phyloP scores from a whole-genome alignment of 371 early-diverging fungal genomes.

The Zancudomyces culisetae region DNA sequence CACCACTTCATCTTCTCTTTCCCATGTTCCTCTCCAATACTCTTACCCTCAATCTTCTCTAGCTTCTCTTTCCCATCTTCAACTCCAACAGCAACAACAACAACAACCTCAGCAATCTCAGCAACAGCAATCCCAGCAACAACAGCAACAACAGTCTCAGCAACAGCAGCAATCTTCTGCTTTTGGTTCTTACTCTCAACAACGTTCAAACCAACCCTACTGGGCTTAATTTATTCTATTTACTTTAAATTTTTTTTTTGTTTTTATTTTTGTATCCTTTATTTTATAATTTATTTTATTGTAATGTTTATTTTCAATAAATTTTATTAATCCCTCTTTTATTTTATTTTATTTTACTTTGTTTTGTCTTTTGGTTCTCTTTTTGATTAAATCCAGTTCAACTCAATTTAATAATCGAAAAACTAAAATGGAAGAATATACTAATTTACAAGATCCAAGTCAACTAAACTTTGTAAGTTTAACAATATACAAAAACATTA shows the following conservation, averaged over 20 bases:
- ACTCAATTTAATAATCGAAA: no score
- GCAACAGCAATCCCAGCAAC: not conserved
- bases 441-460: no score
- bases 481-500: not conserved
- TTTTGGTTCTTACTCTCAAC: not conserved
- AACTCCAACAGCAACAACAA: not conserved
- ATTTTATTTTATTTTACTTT: no score
- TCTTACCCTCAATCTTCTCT: slow-evolving; percentile 7
- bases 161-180: not conserved
- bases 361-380: no score
- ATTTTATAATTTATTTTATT: not conserved
- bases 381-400: no score
- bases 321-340: no score
- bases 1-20: not conserved
- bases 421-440: no score
- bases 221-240: slow-evolving; percentile 1
- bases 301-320: not conserved
- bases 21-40: no score
- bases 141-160: not conserved
- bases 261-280: not conserved
- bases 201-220: slow-evolving; percentile 5
- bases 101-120: not conserved
- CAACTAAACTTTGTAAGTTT: no score
- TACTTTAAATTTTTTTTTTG: not conserved
- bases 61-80: slow-evolving; percentile 4